A percentile compares a stretch with the other conserved stretches of the same genome.
Evolutionary conservation across 202 grass and related monocot species (phyloP).

Genomic region (Cymbopogon flexuosus): DNA sequence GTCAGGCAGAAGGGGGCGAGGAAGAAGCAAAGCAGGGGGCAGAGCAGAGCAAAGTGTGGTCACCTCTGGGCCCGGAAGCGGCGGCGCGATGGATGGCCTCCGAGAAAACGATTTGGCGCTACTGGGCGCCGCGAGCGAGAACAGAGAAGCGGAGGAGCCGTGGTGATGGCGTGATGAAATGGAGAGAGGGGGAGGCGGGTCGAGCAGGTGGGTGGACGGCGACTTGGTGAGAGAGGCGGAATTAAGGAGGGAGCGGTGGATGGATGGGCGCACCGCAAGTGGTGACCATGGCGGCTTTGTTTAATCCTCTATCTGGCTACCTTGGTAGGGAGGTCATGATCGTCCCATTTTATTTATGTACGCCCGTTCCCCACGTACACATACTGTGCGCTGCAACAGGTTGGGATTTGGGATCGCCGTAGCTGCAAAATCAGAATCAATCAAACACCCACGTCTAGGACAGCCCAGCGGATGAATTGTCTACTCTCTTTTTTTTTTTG

Average conservation of each 20-base stretch:
- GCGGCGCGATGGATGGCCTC: not conserved
- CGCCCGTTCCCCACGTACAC: not conserved
- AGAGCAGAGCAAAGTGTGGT: not conserved
- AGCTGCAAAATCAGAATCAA: not conserved
- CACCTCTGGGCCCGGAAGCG: constrained; percentile 3
- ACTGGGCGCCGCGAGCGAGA: not conserved
- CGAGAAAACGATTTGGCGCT: not conserved
- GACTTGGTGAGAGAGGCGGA: not conserved
- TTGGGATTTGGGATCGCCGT: not conserved
- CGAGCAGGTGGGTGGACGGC: constrained; percentile 1
- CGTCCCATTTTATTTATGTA: not conserved
- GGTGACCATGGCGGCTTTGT: not conserved
- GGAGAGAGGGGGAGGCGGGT: not conserved
- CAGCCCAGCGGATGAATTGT: not conserved
- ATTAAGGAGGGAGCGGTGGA: constrained; percentile 32
- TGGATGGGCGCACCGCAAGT: constrained; percentile 17
- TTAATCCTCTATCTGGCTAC: not conserved
- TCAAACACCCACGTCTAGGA: not conserved
- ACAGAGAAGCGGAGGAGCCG: not conserved
- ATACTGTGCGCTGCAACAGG: not conserved
- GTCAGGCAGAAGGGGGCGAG: not conserved
- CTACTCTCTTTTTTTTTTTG: too few species aligned
- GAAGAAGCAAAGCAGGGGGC: not conserved
- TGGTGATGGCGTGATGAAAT: not conserved
- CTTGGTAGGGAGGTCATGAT: not conserved